Evolutionary conservation across 1,284 basidiomycete genomes (phyloP).

Genomic region (Ceratobasidium sp.): DNA sequence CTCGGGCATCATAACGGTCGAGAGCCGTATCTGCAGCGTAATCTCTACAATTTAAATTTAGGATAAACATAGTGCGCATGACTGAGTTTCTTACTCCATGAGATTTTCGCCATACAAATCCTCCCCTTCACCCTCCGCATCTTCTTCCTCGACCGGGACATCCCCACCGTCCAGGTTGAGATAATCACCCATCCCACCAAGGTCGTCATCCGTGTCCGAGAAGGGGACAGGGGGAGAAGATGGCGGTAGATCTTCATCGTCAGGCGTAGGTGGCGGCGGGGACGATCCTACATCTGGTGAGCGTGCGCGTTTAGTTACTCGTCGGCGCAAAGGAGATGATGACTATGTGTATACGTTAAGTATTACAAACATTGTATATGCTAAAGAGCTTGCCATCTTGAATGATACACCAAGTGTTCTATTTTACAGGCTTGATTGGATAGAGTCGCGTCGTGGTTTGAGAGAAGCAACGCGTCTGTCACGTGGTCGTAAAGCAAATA

Average conservation of each 20-base stretch:
- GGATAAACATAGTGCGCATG: background rate
- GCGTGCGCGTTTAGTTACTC: slow-evolving; percentile 48
- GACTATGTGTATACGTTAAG: background rate
- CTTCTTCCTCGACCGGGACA: slow-evolving; percentile 78
- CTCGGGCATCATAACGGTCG: slow-evolving; percentile 90
- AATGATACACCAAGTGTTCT: background rate
- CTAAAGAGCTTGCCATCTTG: slow-evolving; percentile 26
- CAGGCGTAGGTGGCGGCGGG: slow-evolving; percentile 35
- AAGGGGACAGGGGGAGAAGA: slow-evolving; percentile 87
- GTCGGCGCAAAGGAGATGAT: slow-evolving; percentile 42
- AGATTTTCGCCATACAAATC: slow-evolving; percentile 90
- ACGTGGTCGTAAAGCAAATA: slow-evolving; percentile 20
- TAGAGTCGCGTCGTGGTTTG: slow-evolving; percentile 44
- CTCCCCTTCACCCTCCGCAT: slow-evolving; percentile 90
- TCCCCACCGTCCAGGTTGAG: slow-evolving; percentile 68
- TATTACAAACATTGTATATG: background rate
- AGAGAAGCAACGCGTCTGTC: slow-evolving; percentile 25
- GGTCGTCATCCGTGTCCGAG: slow-evolving; percentile 89
- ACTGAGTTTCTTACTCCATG: slow-evolving; percentile 73
- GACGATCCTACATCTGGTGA: slow-evolving; percentile 45
- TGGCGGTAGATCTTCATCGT: slow-evolving; percentile 73
- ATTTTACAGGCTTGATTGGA: background rate
- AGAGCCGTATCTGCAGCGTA: slow-evolving; percentile 87
- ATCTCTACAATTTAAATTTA: slow-evolving; percentile 72
- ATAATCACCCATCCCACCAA: slow-evolving; percentile 78